Conservation (phyloP, 1,284 basidiomycete genomes). For the Leccinum subspadiceum region DNA sequence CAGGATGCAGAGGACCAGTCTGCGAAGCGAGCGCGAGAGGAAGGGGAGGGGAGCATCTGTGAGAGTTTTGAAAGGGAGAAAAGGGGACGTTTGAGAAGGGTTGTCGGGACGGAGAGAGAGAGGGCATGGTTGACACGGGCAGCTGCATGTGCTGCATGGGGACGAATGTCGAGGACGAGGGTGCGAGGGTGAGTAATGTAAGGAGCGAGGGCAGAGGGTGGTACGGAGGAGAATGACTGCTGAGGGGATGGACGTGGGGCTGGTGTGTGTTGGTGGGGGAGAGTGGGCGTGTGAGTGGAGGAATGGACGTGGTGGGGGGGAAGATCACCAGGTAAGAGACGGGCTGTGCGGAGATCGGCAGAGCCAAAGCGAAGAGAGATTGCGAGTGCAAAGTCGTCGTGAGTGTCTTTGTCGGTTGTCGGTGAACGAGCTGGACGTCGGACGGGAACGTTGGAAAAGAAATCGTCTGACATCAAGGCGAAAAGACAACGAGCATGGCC, state of each 20-base stretch:
- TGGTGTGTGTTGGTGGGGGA: background rate
- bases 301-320: constrained; percentile 6
- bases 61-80: constrained; percentile 76
- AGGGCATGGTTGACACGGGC: constrained; percentile 74
- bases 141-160: constrained; percentile 68
- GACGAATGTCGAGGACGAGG: constrained; percentile 84
- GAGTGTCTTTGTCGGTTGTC: background rate
- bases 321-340: constrained; percentile 29
- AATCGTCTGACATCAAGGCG: constrained; percentile 30
- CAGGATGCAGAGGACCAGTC: constrained; percentile 53
- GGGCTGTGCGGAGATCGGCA: constrained; percentile 32
- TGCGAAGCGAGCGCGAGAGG: constrained; percentile 59
- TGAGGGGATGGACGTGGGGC: constrained; percentile 4
- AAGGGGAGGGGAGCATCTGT: constrained; percentile 67
- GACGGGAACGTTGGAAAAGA: constrained; percentile 28
- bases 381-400: constrained; percentile 40
- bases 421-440: constrained; percentile 3
- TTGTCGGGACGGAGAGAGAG: constrained; percentile 91
- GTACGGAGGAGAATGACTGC: constrained; percentile 32
- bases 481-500: background rate
- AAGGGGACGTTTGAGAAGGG: constrained; percentile 85
- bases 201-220: constrained; percentile 33
- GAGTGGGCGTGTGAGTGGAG: background rate
- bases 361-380: constrained; percentile 35
- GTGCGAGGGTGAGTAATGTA: constrained; percentile 34